Percentiles rank a stretch among this genome's conserved stretches.
Evolutionary conservation across 805 yeast genomes (phyloP).

Genomic region (Spathaspora girioi): DNA sequence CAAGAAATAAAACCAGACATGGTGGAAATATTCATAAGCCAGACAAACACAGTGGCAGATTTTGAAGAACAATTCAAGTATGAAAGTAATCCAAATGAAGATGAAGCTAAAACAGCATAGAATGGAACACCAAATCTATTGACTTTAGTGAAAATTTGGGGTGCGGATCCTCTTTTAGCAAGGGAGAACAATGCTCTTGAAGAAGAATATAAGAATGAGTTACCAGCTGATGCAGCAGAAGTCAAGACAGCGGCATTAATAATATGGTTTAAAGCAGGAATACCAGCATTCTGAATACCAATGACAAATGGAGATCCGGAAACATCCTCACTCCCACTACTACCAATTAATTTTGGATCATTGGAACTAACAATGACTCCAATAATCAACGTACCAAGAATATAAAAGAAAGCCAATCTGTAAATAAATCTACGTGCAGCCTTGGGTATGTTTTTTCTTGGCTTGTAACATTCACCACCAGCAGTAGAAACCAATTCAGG

Average conservation of each 20-base stretch:
- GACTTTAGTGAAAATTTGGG: conserved; percentile 26
- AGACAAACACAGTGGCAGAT: conserved; percentile 52
- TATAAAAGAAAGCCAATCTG: conserved; percentile 41
- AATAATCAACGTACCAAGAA: conserved; percentile 37
- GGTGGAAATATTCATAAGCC: conserved; percentile 65
- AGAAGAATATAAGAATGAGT: conserved; percentile 39
- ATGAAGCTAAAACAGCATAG: conserved; percentile 27
- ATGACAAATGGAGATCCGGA: conserved; percentile 66
- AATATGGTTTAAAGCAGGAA: conserved; percentile 55
- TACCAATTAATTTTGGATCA: conserved; percentile 19
- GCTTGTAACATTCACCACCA: conserved; percentile 40
- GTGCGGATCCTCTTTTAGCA: conserved; percentile 38
- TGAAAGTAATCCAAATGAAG: conserved; percentile 43
- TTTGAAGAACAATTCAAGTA: conserved; percentile 53
- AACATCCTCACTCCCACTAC: conserved; percentile 38
- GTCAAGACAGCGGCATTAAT: conserved; percentile 59
- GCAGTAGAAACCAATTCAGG: conserved; percentile 75
- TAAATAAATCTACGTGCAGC: conserved; percentile 59
- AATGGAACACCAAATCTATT: conserved; percentile 46
- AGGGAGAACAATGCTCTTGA: conserved; percentile 41
- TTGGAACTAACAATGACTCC: conserved; percentile 34
- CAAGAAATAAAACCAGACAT: conserved; percentile 66
- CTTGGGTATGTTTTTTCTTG: conserved; percentile 44
- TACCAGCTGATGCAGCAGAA: conserved; percentile 51
- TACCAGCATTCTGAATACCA: conserved; percentile 60